Evolutionary conservation across 2,329 filamentous ascomycete species (phyloP), one percentile per base, ranked within the genome.

Genomic region (Calonectria multiphialidica): DNA sequence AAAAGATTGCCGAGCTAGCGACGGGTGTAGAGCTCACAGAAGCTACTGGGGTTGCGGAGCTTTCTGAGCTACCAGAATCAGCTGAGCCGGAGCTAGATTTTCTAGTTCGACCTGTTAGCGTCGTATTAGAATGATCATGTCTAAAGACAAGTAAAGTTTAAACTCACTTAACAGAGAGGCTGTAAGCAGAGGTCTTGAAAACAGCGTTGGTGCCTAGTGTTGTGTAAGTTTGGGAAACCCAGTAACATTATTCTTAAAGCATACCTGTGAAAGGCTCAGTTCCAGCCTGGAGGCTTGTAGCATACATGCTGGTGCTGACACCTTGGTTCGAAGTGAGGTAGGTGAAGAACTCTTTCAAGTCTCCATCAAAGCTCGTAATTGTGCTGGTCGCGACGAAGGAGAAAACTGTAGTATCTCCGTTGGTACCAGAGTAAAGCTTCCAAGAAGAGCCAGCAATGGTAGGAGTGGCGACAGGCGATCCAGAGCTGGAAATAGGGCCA

Each of bases 401-500:
- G 83, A 88, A 93, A 13, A 93, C 91, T 4, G 86, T 90, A 75
- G 86, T 92, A 65, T 82, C 80, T 33, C 89, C 89, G 75, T 93
- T 92, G n/a, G 81, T 82, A n/a, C 92, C 92, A 70, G 85, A 86
- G 83, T 87, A 93, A 61, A 93, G 83, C 66, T 89, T 87, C 87
- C 88, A 93, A n/a, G 78, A 82, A 35, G 83, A 80, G 47, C 89
- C 90, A 35, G 82, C 89, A 68, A 93, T 84, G 16, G 84, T 90
- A 8, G 87, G 83, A 0, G 87, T 91, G 2, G 71, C 73, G 47
- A 79, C 35, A 1, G 76, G 70, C 4, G 64, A 64, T 2, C 72
- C 72, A 25, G 67, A 62, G 2, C 70, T 65, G 0, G 75, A 77
- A 28, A 92, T 92, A 44, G 91, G 90, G 0, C 88, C 88, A 1